A percentile compares a stretch with the other conserved stretches of the same genome.
Evolutionary conservation across 2,329 filamentous ascomycete species (phyloP).

Genomic region (Paecilomyces sp.): DNA sequence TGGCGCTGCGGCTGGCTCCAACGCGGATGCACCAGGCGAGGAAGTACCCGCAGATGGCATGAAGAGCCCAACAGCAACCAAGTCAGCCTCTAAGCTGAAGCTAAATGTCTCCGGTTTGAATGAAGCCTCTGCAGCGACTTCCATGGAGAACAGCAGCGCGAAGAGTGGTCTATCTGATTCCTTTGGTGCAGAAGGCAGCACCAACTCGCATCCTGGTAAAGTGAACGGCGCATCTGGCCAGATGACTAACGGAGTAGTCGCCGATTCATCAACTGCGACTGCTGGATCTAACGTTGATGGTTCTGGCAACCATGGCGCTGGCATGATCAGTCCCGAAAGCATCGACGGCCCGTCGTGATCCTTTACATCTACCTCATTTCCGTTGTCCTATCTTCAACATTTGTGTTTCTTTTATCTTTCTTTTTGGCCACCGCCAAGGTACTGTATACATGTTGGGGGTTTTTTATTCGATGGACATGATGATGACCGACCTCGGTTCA

Average conservation of each 20-base stretch:
- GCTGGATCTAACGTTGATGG: conserved; percentile 38
- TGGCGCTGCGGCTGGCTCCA: conserved; percentile 16
- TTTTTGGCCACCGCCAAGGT: neutral
- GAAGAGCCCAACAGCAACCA: conserved; percentile 9
- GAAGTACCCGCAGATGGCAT: conserved; percentile 22
- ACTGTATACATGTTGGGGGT: neutral
- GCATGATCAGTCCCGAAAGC: conserved; percentile 82
- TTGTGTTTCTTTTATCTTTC: neutral
- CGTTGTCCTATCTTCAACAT: neutral
- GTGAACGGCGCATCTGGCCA: conserved; percentile 30
- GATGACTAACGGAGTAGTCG: conserved; percentile 51
- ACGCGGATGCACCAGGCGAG: conserved; percentile 17
- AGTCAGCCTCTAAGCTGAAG: conserved; percentile 50
- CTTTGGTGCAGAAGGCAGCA: conserved; percentile 6
- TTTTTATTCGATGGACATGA: neutral
- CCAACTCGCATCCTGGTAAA: conserved; percentile 13
- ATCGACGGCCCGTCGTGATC: conserved; percentile 43
- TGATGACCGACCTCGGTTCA: neutral
- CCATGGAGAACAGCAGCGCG: conserved; percentile 7
- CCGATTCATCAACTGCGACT: conserved; percentile 33
- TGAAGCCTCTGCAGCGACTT: conserved; percentile 3
- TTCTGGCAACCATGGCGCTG: conserved; percentile 39
- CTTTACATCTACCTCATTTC: neutral
- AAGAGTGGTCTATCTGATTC: conserved; percentile 11
- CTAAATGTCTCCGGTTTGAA: conserved; percentile 16